phyloP scores from a whole-genome alignment of 495 filamentous ascomycete species.

The Jackrogersella multiformis region DNA sequence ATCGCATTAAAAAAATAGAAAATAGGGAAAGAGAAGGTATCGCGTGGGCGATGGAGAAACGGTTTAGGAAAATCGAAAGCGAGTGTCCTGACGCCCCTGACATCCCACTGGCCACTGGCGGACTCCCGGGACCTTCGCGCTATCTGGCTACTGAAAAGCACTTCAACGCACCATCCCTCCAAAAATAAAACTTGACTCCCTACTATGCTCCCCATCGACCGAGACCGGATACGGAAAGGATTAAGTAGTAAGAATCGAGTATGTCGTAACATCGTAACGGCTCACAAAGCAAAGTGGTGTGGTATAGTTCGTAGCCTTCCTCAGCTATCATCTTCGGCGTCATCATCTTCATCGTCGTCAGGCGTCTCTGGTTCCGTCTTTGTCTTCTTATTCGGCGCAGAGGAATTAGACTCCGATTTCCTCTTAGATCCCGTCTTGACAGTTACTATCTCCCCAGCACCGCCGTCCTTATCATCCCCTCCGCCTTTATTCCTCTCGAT shows the following conservation, averaged over 20 bases:
- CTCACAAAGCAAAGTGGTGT: conserved; percentile 44
- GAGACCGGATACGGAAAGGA: conserved; percentile 44
- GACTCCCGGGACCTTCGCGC: conserved; percentile 35
- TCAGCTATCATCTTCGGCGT: conserved; percentile 57
- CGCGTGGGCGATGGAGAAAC: conserved; percentile 47
- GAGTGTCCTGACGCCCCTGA: conserved; percentile 47
- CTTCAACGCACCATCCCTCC: conserved; percentile 39
- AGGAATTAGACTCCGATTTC: conserved; percentile 55
- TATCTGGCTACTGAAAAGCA: conserved; percentile 32
- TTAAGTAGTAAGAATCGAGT: conserved; percentile 44
- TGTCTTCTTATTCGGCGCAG: conserved; percentile 63
- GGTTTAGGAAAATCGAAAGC: conserved; percentile 49
- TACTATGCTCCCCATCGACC: conserved; percentile 47
- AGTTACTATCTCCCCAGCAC: conserved; percentile 47
- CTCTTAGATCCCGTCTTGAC: conserved; percentile 54
- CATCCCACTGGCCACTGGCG: conserved; percentile 27
- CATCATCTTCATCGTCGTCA: conserved; percentile 64
- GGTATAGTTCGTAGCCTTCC: conserved; percentile 14
- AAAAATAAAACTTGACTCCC: conserved; percentile 44
- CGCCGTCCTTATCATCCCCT: conserved; percentile 50
- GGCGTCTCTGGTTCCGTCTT: conserved; percentile 57
- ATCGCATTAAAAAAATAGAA: conserved; percentile 35
- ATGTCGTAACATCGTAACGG: conserved; percentile 48
- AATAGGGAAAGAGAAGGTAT: conserved; percentile 31
- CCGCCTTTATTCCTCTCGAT: conserved; percentile 73